Percentiles rank a stretch among this genome's conserved stretches.
Conservation (phyloP, 352 stramenopile species). For the Phytophthora chlamydospora region DNA sequence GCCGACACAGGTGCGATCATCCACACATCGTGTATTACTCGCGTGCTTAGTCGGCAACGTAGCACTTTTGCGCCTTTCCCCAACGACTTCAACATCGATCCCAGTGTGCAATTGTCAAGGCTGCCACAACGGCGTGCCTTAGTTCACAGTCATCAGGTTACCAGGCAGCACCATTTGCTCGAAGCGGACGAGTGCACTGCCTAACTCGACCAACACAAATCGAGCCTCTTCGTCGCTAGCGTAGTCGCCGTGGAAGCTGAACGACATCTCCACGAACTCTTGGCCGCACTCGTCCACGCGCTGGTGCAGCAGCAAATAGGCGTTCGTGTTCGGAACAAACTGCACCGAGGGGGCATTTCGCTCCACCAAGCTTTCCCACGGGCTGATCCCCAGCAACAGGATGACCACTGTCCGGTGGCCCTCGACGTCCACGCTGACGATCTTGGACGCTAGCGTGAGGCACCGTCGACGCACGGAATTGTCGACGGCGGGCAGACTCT, state of each 20-base stretch:
- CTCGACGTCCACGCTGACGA: conserved; percentile 22
- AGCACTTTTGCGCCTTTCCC: too few species aligned
- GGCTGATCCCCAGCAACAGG: conserved; percentile 27
- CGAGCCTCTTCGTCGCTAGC: conserved; percentile 28
- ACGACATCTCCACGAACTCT: conserved; percentile 37
- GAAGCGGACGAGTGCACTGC: conserved; percentile 36
- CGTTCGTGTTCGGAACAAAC: conserved; percentile 35
- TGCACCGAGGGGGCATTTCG: conserved; percentile 11
- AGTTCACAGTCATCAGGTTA: conserved; percentile 10
- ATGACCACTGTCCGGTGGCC: conserved; percentile 16
- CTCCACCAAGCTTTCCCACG: conserved; percentile 17
- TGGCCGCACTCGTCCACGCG: conserved; percentile 10
- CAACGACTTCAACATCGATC: too few species aligned
- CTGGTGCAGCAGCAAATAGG: conserved; percentile 38
- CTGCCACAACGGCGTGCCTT: neutral
- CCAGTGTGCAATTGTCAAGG: neutral
- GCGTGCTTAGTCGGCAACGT: too few species aligned
- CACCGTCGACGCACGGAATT: conserved; percentile 25
- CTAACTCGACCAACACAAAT: conserved; percentile 36
- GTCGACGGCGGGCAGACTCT: conserved; percentile 33
- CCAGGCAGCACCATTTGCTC: conserved; percentile 39
- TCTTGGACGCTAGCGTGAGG: conserved; percentile 33
- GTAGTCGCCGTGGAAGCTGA: conserved; percentile 26
- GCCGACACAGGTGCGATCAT: neutral
- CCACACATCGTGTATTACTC: neutral